phyloP scores from a whole-genome alignment of 2,329 filamentous ascomycete genomes.

The Diaporthe eres region DNA sequence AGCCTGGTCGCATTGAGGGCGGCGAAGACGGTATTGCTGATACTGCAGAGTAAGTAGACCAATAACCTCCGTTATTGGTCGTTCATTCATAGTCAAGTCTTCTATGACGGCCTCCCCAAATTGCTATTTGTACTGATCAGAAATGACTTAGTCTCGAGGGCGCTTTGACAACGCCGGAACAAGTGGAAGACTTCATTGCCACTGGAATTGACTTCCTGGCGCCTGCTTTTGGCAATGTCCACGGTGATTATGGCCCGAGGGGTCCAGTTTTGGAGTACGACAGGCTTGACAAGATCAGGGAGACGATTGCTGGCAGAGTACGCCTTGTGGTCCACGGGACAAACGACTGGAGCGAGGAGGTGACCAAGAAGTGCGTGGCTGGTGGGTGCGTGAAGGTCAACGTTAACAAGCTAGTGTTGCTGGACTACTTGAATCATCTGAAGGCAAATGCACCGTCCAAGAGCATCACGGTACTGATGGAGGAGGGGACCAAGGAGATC shows the following conservation, averaged over 20 bases:
- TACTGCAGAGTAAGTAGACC: constrained; percentile 61
- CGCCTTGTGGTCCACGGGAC: constrained; percentile 33
- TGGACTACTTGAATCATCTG: constrained; percentile 38
- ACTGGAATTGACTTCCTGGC: constrained; percentile 78
- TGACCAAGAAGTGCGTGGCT: constrained; percentile 34
- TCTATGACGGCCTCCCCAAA: neutral
- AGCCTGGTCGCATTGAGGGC: constrained; percentile 77
- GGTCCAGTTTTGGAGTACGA: constrained; percentile 43
- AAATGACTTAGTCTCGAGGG: constrained; percentile 60
- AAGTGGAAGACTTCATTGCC: constrained; percentile 73
- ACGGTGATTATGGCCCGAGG: constrained; percentile 67
- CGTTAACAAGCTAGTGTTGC: constrained; percentile 40
- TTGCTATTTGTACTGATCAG: neutral
- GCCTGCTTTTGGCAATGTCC: constrained; percentile 78
- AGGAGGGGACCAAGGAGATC: constrained; percentile 39
- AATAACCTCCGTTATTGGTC: neutral
- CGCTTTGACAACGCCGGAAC: constrained; percentile 73
- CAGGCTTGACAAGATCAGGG: constrained; percentile 40
- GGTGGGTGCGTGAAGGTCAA: constrained; percentile 35
- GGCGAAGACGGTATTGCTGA: constrained; percentile 78
- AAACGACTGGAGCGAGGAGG: constrained; percentile 30
- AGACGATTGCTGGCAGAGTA: constrained; percentile 28
- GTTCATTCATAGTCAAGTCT: neutral
- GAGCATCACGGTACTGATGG: constrained; percentile 33
- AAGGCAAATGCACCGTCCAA: constrained; percentile 34